phyloP scores from a whole-genome alignment of 768 basidiomycete species.

The Boletus coccyginus region DNA sequence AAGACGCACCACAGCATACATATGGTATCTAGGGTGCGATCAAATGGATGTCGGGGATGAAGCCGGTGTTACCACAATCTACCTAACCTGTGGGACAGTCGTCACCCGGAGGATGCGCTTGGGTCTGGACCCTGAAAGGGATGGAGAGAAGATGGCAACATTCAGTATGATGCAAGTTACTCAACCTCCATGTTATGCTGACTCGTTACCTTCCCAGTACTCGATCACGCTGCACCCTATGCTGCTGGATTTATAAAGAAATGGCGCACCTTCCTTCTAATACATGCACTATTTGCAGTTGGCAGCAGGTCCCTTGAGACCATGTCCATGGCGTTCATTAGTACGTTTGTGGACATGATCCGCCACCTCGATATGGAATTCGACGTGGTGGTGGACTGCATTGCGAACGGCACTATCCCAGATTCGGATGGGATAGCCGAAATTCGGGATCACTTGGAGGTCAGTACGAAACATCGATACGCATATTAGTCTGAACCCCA shows the following conservation, averaged over 20 bases:
- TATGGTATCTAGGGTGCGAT: background rate
- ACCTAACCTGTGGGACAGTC: background rate
- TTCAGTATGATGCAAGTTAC: background rate
- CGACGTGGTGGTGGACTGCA: conserved; percentile 7
- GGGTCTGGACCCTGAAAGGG: background rate
- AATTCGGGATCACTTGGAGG: conserved; percentile 4
- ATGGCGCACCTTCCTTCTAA: conserved; percentile 12
- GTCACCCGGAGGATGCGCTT: background rate
- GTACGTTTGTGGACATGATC: background rate
- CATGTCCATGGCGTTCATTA: conserved; percentile 2
- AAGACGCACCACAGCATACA: conserved; percentile 2
- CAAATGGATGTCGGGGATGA: background rate
- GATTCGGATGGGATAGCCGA: background rate
- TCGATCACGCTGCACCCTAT: conserved; percentile 4
- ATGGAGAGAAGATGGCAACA: conserved; percentile 8
- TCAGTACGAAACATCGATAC: background rate
- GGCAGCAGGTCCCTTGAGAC: conserved; percentile 1
- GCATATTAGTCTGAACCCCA: background rate
- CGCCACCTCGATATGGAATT: conserved; percentile 4
- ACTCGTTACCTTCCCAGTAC: background rate
- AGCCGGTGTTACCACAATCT: background rate
- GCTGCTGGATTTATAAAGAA: conserved; percentile 3
- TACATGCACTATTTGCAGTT: background rate
- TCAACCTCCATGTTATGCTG: background rate
- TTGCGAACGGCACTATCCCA: conserved; percentile 8